phyloP scores from a whole-genome alignment of 2,329 filamentous ascomycete species.

The Ciborinia camelliae region DNA sequence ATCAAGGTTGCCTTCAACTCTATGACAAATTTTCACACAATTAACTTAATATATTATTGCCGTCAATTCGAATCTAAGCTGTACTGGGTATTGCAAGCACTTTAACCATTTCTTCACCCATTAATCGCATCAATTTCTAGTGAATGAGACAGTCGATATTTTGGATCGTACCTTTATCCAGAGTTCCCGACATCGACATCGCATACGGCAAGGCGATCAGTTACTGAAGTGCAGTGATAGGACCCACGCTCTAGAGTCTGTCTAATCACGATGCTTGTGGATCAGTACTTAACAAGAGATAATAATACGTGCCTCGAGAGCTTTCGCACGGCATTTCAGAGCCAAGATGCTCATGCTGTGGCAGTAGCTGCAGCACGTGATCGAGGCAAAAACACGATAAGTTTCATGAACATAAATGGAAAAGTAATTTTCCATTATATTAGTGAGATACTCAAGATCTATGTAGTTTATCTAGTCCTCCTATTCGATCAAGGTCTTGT shows the following conservation, averaged over 20 bases:
- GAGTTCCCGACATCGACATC: not conserved
- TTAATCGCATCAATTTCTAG: not conserved
- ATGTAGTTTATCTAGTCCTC: not conserved
- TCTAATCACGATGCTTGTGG: not conserved
- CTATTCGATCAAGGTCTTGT: constrained; percentile 4
- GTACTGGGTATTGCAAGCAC: not conserved
- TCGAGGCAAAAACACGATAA: not conserved
- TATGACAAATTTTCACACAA: not conserved
- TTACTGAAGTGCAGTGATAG: not conserved
- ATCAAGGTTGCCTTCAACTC: not conserved
- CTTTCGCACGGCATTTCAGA: not conserved
- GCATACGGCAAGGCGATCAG: not conserved
- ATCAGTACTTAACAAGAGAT: not conserved
- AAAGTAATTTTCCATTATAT: not conserved
- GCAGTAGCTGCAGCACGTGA: not conserved
- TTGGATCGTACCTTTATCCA: not conserved
- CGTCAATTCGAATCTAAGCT: not conserved
- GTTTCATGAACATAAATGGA: not conserved
- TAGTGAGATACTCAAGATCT: not conserved
- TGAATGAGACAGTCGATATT: not conserved
- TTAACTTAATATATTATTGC: not conserved
- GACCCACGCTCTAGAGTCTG: too few species aligned
- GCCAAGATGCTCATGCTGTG: not conserved
- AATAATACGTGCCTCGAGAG: not conserved
- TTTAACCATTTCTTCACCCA: not conserved